Base-by-base conservation (phyloP, 306 rosid genomes). In the Astragalus glycyphyllos region DNA sequence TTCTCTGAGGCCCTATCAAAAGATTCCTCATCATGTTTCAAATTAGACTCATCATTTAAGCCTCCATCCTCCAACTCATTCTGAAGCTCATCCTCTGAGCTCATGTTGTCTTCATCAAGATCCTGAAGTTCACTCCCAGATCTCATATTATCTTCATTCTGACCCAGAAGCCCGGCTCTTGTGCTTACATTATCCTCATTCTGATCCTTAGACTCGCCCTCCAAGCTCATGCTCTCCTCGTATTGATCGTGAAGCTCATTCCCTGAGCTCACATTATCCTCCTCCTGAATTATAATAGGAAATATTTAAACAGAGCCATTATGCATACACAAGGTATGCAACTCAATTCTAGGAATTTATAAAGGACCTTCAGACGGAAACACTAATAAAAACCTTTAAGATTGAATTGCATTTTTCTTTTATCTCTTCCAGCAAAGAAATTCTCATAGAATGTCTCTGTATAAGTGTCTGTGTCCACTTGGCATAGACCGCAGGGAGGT, bases 401-500 rank as follows among this genome's bases (percentile, higher is more conserved):
- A 41, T 65, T 45, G 68, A 76, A 57, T 63, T 79, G 37, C 73
- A 75, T 72, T 80, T 83, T 20, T 79, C 81, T 62, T 79, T 86
- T 69, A 94, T 50, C 79, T 89, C 97, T 77, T 46, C 81, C 71
- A 73, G 72, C 88, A 90, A 80, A 58, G 84, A 85, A 74, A 61
- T 74, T 49, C 45, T 83, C 68, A 87, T 31, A 23, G 65, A 62
- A 48, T 50, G 77, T 84, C 90, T 89, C 37, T 76, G 85, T 42
- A 51, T 55, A 75, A 76, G 79, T 61, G 72, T 80, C 70, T 80
- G 86, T 60, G 68, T 89, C 96, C 96, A 79, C 69, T 83, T 79
- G 50, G 70, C 82, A 82, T 77, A 71, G 11, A 92, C 96, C 51
- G 50, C 83, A 68, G 97, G 98, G 65, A 94, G 80, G 81, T 85